Evolutionary conservation across 192 early-diverging fungal genomes (phyloP).

Genomic region (Lobosporangium transversale): DNA sequence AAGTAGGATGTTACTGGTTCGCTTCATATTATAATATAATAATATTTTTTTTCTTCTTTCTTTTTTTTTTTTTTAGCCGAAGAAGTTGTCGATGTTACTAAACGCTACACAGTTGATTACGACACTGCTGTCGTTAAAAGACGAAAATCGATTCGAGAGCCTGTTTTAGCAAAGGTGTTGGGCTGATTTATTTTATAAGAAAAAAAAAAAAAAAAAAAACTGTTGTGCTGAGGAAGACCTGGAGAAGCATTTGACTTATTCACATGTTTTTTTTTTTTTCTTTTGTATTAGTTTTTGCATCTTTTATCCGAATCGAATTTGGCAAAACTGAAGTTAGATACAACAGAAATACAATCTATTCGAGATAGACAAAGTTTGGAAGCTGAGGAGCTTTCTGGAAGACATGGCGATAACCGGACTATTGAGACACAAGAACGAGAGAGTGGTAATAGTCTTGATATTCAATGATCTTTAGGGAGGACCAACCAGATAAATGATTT

Average conservation of each 20-base stretch:
- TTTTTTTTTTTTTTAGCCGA: slow-evolving; percentile 20
- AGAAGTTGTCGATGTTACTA: slow-evolving; percentile 62
- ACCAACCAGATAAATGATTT: too few relatives aligned
- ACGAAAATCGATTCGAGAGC: slow-evolving; percentile 43
- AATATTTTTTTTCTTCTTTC: background rate
- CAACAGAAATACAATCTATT: slow-evolving; percentile 12
- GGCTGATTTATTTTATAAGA: background rate
- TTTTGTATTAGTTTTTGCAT: slow-evolving; percentile 19
- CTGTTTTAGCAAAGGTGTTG: slow-evolving; percentile 38
- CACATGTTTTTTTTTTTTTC: background rate
- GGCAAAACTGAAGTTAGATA: slow-evolving; percentile 3
- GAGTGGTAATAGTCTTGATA: slow-evolving; percentile 35
- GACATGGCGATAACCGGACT: slow-evolving; percentile 15
- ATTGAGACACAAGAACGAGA: slow-evolving; percentile 28
- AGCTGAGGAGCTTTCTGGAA: slow-evolving; percentile 12
- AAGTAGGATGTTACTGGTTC: background rate
- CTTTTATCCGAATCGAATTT: slow-evolving; percentile 33
- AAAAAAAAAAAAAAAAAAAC: background rate
- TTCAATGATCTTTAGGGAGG: too few relatives aligned
- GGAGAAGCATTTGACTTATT: too few relatives aligned
- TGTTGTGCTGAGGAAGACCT: too few relatives aligned
- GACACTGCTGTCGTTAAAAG: slow-evolving; percentile 29
- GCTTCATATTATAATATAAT: background rate
- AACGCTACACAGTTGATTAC: slow-evolving; percentile 56
- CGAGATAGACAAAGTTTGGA: slow-evolving; percentile 18